Evolutionary conservation across 2,329 filamentous ascomycete species (phyloP).

Genomic region (Aspergillus ustus): DNA sequence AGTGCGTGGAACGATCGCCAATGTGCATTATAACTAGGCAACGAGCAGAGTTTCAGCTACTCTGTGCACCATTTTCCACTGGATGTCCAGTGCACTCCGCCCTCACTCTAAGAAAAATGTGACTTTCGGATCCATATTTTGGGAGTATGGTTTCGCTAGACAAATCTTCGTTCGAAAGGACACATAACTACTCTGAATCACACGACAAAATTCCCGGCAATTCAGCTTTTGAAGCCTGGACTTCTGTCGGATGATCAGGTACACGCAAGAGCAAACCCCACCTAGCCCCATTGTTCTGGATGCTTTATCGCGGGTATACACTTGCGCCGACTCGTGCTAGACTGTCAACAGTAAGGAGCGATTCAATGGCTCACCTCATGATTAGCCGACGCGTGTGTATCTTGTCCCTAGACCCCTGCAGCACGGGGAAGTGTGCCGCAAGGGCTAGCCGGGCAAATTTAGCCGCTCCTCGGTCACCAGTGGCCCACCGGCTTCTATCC

Average conservation of each 20-base stretch:
- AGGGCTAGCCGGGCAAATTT: constrained; percentile 29
- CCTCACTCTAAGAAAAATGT: too few species aligned
- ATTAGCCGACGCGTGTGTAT: neutral
- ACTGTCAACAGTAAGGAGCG: neutral
- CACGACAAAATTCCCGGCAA: too few species aligned
- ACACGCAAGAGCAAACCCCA: neutral
- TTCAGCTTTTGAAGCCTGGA: neutral
- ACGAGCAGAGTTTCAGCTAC: too few species aligned
- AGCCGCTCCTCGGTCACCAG: constrained; percentile 19
- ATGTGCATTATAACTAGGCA: neutral
- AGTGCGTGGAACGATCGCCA: neutral
- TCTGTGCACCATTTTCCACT: neutral
- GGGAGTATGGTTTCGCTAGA: too few species aligned
- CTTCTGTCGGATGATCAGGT: neutral
- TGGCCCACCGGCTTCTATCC: constrained; percentile 19
- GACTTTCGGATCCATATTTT: too few species aligned
- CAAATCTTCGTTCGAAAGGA: too few species aligned
- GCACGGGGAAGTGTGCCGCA: constrained; percentile 34
- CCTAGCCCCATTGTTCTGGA: neutral
- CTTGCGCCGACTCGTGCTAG: constrained; percentile 4
- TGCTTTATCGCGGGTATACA: neutral
- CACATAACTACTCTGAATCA: too few species aligned
- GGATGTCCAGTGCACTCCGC: neutral
- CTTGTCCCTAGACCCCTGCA: constrained; percentile 18
- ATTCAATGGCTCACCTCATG: neutral